Percentiles rank a stretch among this genome's conserved stretches.
Evolutionary conservation across 305 asterid species (phyloP).

Genomic region (Rubia balearica): DNA sequence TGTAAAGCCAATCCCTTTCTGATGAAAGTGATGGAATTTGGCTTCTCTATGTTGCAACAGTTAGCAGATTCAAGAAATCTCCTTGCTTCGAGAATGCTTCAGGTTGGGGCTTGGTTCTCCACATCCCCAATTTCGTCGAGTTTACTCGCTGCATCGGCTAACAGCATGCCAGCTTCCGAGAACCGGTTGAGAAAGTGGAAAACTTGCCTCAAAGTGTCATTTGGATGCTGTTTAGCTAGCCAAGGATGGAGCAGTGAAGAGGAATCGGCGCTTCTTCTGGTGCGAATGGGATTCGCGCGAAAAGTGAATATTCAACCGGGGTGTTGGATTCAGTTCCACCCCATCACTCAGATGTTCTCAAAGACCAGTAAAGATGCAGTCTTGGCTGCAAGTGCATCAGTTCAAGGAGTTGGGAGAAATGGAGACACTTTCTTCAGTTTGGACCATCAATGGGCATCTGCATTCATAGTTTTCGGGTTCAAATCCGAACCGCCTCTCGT

Average conservation of each 20-base stretch:
- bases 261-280: slow-evolving; percentile 62
- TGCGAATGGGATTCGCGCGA: slow-evolving; percentile 62
- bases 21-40: slow-evolving; percentile 46
- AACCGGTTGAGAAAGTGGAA: slow-evolving; percentile 53
- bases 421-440: slow-evolving; percentile 39
- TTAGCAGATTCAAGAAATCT: slow-evolving; percentile 33
- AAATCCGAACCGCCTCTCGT: slow-evolving; percentile 73
- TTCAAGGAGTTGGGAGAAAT: slow-evolving; percentile 49
- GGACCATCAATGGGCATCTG: slow-evolving; percentile 80
- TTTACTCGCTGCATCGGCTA: slow-evolving; percentile 61
- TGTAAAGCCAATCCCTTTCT: slow-evolving; percentile 52
- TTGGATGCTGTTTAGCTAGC: slow-evolving; percentile 43
- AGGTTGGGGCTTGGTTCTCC: slow-evolving; percentile 78
- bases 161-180: slow-evolving; percentile 36
- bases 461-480: slow-evolving; percentile 79
- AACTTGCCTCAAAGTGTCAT: slow-evolving; percentile 34
- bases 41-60: slow-evolving; percentile 44
- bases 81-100: slow-evolving; percentile 62
- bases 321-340: slow-evolving; percentile 75
- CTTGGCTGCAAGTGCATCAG: slow-evolving; percentile 47
- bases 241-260: slow-evolving; percentile 69
- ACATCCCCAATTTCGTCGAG: slow-evolving; percentile 58
- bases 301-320: slow-evolving; percentile 51
- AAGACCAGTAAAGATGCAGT: slow-evolving; percentile 38
- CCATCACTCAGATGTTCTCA: slow-evolving; percentile 49